Conservation (phyloP, 495 filamentous ascomycete species). For the Penicillium maclennaniae region DNA sequence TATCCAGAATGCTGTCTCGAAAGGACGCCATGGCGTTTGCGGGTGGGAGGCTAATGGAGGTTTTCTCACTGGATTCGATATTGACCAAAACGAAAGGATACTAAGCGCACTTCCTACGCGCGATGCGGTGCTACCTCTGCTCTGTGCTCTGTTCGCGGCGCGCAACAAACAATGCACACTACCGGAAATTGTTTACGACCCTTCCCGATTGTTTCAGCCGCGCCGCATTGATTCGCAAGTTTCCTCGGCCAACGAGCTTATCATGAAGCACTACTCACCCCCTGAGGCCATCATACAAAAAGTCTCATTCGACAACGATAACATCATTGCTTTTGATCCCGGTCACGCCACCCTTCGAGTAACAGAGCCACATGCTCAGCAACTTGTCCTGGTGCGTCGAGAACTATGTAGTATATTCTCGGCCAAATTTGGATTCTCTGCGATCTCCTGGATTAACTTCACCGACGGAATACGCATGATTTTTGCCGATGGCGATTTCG, state of each 20-base stretch:
- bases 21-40: conserved; percentile 16
- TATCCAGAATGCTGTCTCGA: conserved; percentile 19
- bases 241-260: conserved; percentile 25
- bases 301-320: neutral
- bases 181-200: conserved; percentile 15
- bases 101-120: conserved; percentile 26
- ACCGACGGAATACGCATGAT: conserved; percentile 25
- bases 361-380: neutral
- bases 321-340: too few relatives aligned
- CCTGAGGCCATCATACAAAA: neutral
- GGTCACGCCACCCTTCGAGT: too few relatives aligned
- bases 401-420: conserved; percentile 22
- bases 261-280: conserved; percentile 21
- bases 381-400: conserved; percentile 9
- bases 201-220: conserved; percentile 21
- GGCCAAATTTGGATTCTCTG: conserved; percentile 14
- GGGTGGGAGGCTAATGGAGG: conserved; percentile 31
- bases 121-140: conserved; percentile 23
- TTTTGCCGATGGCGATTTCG: conserved; percentile 25
- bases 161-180: conserved; percentile 7
- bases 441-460: conserved; percentile 19
- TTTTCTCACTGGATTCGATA: conserved; percentile 27
- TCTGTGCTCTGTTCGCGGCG: conserved; percentile 18
- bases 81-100: conserved; percentile 14
- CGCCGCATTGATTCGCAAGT: conserved; percentile 24